Base-by-base conservation (phyloP, 129 eudicot species). In the Arctium lappa region DNA sequence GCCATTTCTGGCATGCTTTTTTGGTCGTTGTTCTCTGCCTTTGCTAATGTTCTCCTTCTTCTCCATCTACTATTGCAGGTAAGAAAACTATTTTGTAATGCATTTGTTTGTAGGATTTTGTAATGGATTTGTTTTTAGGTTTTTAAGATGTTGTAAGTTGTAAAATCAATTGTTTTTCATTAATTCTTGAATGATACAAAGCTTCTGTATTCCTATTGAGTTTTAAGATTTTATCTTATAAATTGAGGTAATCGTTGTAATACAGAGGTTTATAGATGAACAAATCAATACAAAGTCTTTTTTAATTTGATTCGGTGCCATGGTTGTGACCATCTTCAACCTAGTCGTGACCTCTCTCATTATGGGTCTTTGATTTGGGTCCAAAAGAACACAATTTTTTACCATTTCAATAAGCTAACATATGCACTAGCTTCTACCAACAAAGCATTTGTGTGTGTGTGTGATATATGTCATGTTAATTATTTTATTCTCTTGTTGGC, bases 301-400 rank as follows among this genome's bases (percentile, higher is more conserved):
- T 22, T 22, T 22, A 22, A 22, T 22, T 22, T 22, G 27, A 22
- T 22, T 22, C 27, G 27, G 27, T 22, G 27, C 27, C 27, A 22
- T 22, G 27, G 27, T 22, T 22, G 27, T 22, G 27, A 37, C 40
- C 5, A 37, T 37, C 74, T 79, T 90, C 79, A 94, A 86, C 84
- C 81, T 84, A 11, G 76, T 69, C 0, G 89, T 53, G 1, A 94
- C 86, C 69, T 87, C 91, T 78, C 63, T 79, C 88, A 94, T 88
- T 8, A 39, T 86, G 5, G 92, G 91, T 76, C 98, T 87, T 70
- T 86, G 83, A 31, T 78, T 84, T 27, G 86, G 86, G 72, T 91
- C 94, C 27, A 22, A 22, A 71, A 77, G 75, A 11, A 89, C 69
- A 72, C 98, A 94, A 37, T 12, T 86, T 85, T 80, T 90, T 27